Percentiles rank a stretch among this genome's conserved stretches.
Evolutionary conservation across 179 eudicot species (phyloP).

Genomic region (Patellifolia procumbens): DNA sequence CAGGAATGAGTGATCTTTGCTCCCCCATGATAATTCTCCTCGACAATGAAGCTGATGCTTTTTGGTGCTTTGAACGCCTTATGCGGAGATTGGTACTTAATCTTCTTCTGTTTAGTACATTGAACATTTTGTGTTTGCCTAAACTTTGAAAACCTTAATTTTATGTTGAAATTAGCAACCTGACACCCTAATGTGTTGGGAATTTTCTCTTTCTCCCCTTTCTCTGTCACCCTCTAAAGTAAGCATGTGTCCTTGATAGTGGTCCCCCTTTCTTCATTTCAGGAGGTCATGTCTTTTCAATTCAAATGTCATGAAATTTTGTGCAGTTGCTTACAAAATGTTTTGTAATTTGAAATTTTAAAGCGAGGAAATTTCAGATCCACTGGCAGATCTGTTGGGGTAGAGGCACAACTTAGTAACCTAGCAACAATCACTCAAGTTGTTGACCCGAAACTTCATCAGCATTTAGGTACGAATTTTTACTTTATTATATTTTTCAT

Average conservation of each 20-base stretch:
- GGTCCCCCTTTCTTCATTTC: background rate
- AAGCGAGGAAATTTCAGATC: conserved; percentile 97
- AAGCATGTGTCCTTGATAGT: background rate
- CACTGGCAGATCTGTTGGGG: conserved; percentile 91
- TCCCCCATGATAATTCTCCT: conserved; percentile 96
- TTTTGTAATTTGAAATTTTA: conserved; percentile 39
- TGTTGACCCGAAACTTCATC: conserved; percentile 97
- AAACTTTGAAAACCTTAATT: background rate
- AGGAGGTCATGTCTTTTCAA: background rate
- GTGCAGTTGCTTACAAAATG: conserved; percentile 34
- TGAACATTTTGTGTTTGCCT: background rate
- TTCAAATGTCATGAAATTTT: conserved; percentile 12
- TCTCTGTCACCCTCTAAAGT: background rate
- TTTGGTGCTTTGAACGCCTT: conserved; percentile 98
- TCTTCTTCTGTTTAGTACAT: background rate
- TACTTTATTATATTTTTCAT: background rate
- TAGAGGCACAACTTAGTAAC: conserved; percentile 79
- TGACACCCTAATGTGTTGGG: background rate
- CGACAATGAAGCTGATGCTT: conserved; percentile 95
- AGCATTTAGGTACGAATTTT: conserved; percentile 69
- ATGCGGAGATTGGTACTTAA: conserved; percentile 90
- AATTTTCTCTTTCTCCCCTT: background rate
- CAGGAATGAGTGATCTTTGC: conserved; percentile 99
- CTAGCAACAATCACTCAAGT: conserved; percentile 88
- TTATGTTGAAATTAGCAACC: background rate